Percentiles rank a stretch among this genome's conserved stretches.
These are phyloP conservation scores for Mycena alexandri DNA, from an alignment of 768 basidiomycete species.

Conservation along the genomic window DNA sequence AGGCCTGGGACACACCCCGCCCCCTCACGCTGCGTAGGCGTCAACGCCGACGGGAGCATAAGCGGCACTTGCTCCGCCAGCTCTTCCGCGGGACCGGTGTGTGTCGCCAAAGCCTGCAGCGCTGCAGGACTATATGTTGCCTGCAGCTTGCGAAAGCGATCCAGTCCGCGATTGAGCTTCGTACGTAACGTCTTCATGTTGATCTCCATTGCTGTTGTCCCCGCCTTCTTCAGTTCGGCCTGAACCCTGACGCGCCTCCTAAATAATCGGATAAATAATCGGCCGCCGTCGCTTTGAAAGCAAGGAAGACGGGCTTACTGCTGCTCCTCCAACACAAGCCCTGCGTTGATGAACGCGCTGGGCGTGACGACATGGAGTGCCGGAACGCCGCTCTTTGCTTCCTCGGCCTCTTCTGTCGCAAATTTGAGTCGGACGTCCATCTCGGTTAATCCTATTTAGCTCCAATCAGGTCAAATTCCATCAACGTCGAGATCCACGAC, in stretches of 20 bases:
- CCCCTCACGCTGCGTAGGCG: neutral
- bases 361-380: neutral
- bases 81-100: neutral
- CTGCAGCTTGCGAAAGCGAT: neutral
- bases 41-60: neutral
- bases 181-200: neutral
- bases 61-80: too few relatives aligned
- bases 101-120: neutral
- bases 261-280: neutral
- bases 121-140: neutral
- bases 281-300: neutral
- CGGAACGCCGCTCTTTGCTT: neutral
- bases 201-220: neutral
- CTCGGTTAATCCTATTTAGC: neutral
- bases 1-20: neutral
- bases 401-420: too few relatives aligned
- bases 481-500: neutral
- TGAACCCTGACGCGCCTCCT: neutral
- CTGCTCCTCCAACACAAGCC: conserved; percentile 3
- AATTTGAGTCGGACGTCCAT: too few relatives aligned
- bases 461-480: too few relatives aligned
- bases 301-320: neutral
- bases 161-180: conserved; percentile 1
- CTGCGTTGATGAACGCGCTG: neutral
- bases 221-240: conserved; percentile 1